Evolutionary conservation across 495 filamentous ascomycete species (phyloP).

Genomic region (Penicillium paradoxum): DNA sequence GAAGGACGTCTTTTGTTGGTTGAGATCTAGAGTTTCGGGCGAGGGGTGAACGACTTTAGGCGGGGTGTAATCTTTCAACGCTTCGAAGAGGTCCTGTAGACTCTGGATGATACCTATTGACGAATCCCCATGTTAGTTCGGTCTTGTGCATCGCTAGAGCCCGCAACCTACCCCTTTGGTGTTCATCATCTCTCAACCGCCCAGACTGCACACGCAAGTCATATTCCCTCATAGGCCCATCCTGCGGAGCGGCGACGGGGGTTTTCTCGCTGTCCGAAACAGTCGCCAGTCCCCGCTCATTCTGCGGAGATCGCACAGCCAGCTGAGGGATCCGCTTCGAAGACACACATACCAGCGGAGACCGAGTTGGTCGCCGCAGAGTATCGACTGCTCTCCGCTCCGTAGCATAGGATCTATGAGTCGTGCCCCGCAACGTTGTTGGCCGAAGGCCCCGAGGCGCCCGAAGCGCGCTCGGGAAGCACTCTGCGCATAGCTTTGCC

Average conservation of each 20-base stretch:
- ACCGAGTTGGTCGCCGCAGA: not conserved
- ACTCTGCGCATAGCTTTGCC: slow-evolving; percentile 32
- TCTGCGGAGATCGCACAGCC: slow-evolving; percentile 6
- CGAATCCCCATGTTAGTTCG: slow-evolving; percentile 1
- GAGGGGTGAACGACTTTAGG: slow-evolving; percentile 71
- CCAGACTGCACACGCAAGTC: slow-evolving; percentile 69
- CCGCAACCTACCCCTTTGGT: slow-evolving; percentile 68
- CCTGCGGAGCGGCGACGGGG: slow-evolving; percentile 16
- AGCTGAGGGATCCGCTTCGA: not conserved
- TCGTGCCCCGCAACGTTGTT: slow-evolving; percentile 14
- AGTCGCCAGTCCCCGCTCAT: slow-evolving; percentile 18
- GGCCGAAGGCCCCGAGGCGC: slow-evolving; percentile 19
- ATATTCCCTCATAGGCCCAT: slow-evolving; percentile 83
- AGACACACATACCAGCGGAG: not conserved
- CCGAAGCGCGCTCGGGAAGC: slow-evolving; percentile 29
- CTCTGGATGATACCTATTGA: slow-evolving; percentile 72
- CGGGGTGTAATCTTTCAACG: slow-evolving; percentile 67
- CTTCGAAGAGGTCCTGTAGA: slow-evolving; percentile 84
- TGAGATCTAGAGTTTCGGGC: slow-evolving; percentile 61
- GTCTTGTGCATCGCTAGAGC: not conserved
- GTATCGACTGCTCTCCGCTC: slow-evolving; percentile 5
- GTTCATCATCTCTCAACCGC: slow-evolving; percentile 74
- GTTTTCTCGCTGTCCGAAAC: slow-evolving; percentile 5
- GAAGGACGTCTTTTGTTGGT: slow-evolving; percentile 55
- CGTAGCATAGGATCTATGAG: slow-evolving; percentile 7